Evolutionary conservation across 768 basidiomycete species (phyloP).

Genomic region (Xerocomus brunneocitrinus): DNA sequence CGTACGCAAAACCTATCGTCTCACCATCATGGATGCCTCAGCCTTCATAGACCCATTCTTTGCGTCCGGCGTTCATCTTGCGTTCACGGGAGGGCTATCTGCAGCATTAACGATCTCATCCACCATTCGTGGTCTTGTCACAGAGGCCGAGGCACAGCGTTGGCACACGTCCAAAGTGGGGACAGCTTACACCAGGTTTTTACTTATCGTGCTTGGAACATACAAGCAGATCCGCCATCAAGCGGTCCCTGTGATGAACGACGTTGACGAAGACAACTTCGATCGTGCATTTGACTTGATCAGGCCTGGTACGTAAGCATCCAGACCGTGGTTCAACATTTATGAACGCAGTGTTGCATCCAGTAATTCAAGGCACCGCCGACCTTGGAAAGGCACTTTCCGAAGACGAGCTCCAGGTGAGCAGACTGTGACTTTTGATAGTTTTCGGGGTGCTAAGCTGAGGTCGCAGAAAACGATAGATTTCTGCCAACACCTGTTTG

Average conservation of each 20-base stretch:
- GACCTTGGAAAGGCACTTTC: conserved; percentile 6
- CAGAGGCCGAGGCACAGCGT: conserved; percentile 3
- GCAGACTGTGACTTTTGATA: not conserved
- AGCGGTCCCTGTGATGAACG: conserved; percentile 49
- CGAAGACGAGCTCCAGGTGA: conserved; percentile 9
- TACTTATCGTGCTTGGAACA: conserved; percentile 43
- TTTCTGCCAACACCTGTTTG: conserved; percentile 4
- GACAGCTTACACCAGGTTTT: conserved; percentile 4
- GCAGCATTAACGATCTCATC: conserved; percentile 10
- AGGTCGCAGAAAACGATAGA: conserved; percentile 9
- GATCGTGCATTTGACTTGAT: conserved; percentile 31
- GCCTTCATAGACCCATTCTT: conserved; percentile 15
- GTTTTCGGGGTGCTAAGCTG: not conserved
- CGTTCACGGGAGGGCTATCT: conserved; percentile 8
- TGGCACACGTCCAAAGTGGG: conserved; percentile 4
- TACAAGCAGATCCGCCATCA: conserved; percentile 70
- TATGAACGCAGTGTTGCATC: not conserved
- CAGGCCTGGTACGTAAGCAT: conserved; percentile 4
- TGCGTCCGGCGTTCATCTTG: conserved; percentile 9
- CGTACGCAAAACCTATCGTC: not conserved
- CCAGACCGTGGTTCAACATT: not conserved
- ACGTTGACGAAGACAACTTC: conserved; percentile 66
- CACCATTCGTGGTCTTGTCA: conserved; percentile 4
- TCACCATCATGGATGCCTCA: not conserved
- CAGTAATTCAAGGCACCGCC: conserved; percentile 5